These are phyloP conservation scores for Chimonanthus praecox DNA, from an alignment of 164 flowering plant genomes.

Conservation along the genomic window DNA sequence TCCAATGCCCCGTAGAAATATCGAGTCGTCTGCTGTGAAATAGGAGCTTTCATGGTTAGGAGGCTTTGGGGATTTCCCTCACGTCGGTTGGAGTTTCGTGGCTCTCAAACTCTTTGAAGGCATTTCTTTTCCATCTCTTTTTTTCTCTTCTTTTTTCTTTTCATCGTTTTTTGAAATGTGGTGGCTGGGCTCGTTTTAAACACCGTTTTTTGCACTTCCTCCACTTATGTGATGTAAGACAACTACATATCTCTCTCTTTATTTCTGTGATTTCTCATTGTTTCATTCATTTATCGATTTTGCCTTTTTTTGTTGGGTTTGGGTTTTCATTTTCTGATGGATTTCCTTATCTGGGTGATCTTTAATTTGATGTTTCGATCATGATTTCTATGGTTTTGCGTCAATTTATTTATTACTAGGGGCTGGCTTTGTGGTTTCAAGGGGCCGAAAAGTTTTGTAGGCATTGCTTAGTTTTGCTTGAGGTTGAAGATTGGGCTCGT, in stretches of 20 bases:
- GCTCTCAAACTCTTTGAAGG: not conserved
- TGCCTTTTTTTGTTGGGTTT: not conserved
- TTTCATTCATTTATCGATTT: not conserved
- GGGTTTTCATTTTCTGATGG: not conserved
- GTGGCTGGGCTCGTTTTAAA: slow-evolving; percentile 1
- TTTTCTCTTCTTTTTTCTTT: too few species aligned
- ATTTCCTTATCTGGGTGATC: not conserved
- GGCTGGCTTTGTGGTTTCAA: not conserved
- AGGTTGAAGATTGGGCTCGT: not conserved
- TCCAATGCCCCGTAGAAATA: too few species aligned
- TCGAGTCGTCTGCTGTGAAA: too few species aligned
- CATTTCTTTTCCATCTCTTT: not conserved
- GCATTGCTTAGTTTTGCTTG: not conserved
- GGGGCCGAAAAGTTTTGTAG: not conserved
- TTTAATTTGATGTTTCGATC: not conserved
- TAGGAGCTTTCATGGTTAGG: too few species aligned
- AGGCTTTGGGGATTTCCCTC: not conserved
- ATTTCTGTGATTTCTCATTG: not conserved
- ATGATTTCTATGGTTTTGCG: not conserved
- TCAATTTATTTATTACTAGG: not conserved
- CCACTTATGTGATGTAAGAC: not conserved
- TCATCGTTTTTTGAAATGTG: not conserved
- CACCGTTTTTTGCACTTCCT: slow-evolving; percentile 4
- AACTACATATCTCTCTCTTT: not conserved
- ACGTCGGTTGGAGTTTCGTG: not conserved